A percentile compares a stretch with the other conserved stretches of the same genome.
These are phyloP conservation scores for Penicillium sclerotiorum DNA, from an alignment of 2,329 filamentous ascomycete genomes.

Conservation along the genomic window DNA sequence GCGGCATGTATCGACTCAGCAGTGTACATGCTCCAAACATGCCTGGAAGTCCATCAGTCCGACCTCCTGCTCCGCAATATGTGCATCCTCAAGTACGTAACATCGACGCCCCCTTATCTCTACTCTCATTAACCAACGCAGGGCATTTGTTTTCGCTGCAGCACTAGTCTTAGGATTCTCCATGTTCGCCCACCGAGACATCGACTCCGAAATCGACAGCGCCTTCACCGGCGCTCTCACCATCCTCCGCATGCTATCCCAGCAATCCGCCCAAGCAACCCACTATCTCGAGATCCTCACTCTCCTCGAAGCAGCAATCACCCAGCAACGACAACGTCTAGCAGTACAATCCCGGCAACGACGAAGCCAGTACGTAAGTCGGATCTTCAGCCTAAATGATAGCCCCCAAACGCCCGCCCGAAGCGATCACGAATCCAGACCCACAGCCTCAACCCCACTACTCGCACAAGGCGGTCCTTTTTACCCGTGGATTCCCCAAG, in stretches of 20 bases:
- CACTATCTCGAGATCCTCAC: slow-evolving; percentile 62
- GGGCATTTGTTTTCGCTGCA: slow-evolving; percentile 59
- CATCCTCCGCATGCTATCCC: slow-evolving; percentile 53
- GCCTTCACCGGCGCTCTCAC: slow-evolving; percentile 56
- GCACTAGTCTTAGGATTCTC: slow-evolving; percentile 61
- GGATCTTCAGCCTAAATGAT: slow-evolving; percentile 38
- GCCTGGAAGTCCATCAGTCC: slow-evolving; percentile 51
- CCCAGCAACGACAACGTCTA: slow-evolving; percentile 42
- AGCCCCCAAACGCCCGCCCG: slow-evolving; percentile 13
- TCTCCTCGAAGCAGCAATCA: slow-evolving; percentile 50
- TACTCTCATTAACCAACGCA: slow-evolving; percentile 20
- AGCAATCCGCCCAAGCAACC: slow-evolving; percentile 57
- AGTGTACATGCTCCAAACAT: slow-evolving; percentile 58
- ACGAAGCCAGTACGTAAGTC: slow-evolving; percentile 39
- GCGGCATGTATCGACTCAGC: slow-evolving; percentile 60
- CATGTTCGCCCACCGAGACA: slow-evolving; percentile 54
- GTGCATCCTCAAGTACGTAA: slow-evolving; percentile 60
- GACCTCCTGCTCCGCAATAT: slow-evolving; percentile 56
- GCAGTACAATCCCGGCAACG: slow-evolving; percentile 29
- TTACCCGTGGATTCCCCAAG: slow-evolving; percentile 20
- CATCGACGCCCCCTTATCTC: not conserved
- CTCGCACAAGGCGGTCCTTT: slow-evolving; percentile 10
- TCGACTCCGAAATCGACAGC: slow-evolving; percentile 40
- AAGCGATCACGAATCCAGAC: slow-evolving; percentile 2
- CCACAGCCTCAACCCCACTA: slow-evolving; percentile 4